phyloP scores from a whole-genome alignment of 768 basidiomycete genomes.

The Myochromella boudieri region DNA sequence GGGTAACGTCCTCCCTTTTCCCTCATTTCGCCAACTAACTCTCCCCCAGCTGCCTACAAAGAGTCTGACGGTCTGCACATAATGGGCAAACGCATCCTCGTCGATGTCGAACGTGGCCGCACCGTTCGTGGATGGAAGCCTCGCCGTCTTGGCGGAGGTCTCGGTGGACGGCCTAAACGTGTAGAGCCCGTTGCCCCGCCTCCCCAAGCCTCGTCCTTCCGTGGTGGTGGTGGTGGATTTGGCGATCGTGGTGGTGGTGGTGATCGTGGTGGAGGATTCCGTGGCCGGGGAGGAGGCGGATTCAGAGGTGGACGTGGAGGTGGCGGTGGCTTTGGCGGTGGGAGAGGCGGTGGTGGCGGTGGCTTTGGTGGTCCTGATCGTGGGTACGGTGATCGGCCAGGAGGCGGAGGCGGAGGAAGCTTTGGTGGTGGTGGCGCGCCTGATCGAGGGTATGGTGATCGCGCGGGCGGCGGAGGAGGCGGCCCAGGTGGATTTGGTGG shows the following conservation, averaged over 20 bases:
- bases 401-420: constrained; percentile 27
- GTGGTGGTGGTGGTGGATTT: constrained; percentile 24
- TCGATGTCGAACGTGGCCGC: constrained; percentile 97
- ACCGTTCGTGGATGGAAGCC: constrained; percentile 99
- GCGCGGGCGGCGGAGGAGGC: constrained; percentile 43
- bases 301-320: constrained; percentile 38
- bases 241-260: constrained; percentile 36
- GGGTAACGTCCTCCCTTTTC: constrained; percentile 45
- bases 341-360: constrained; percentile 38
- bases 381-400: constrained; percentile 41
- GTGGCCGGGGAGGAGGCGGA: constrained; percentile 38
- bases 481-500: constrained; percentile 42
- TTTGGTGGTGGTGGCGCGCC: constrained; percentile 46
- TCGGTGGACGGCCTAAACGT: constrained; percentile 96
- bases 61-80: constrained; percentile 97
- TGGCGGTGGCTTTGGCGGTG: constrained; percentile 40
- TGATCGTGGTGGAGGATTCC: constrained; percentile 34
- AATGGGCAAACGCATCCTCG: constrained; percentile 93
- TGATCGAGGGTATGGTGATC: constrained; percentile 41
- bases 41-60: constrained; percentile 82
- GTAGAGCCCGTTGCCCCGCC: constrained; percentile 42
- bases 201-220: constrained; percentile 26
- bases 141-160: constrained; percentile 91
- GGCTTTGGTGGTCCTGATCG: constrained; percentile 36
- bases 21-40: constrained; percentile 8